Conservation (phyloP, 345 rosid genomes). For the Litchi chinensis region DNA sequence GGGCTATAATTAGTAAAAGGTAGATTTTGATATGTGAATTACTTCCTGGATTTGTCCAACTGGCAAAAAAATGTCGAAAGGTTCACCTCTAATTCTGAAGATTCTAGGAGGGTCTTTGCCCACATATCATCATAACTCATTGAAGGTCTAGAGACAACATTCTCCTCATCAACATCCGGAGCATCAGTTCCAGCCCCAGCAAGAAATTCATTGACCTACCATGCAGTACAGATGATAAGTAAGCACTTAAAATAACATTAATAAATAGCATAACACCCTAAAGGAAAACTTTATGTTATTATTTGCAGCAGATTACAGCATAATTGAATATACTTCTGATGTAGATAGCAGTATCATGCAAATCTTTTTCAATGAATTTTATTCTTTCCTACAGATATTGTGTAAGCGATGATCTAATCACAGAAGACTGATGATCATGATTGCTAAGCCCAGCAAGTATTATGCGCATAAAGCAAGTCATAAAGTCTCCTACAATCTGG, state of each 20-base stretch:
- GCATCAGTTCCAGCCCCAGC: constrained; percentile 99
- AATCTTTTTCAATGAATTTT: not conserved
- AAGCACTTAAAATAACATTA: not conserved
- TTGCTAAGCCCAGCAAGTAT: not conserved
- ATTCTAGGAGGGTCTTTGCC: constrained; percentile 95
- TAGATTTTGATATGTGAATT: not conserved
- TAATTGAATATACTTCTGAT: not conserved
- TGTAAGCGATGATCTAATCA: not conserved
- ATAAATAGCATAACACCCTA: not conserved
- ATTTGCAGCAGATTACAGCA: not conserved
- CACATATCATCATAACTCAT: constrained; percentile 99
- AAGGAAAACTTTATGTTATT: not conserved
- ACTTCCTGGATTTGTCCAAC: constrained; percentile 2
- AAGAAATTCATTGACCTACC: constrained; percentile 92
- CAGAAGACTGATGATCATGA: not conserved
- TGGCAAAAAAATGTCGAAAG: not conserved
- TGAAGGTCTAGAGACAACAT: constrained; percentile 78
- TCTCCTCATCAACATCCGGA: constrained; percentile 98
- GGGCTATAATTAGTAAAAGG: not conserved
- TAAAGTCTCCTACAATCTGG: not conserved
- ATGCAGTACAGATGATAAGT: constrained; percentile 29
- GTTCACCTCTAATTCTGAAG: constrained; percentile 78
- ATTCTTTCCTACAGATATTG: not conserved
- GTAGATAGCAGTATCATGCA: not conserved
- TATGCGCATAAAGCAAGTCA: not conserved